These are phyloP conservation scores for Penicillium hesseltinei DNA, from an alignment of 2,329 filamentous ascomycete species.

Conservation along the genomic window DNA sequence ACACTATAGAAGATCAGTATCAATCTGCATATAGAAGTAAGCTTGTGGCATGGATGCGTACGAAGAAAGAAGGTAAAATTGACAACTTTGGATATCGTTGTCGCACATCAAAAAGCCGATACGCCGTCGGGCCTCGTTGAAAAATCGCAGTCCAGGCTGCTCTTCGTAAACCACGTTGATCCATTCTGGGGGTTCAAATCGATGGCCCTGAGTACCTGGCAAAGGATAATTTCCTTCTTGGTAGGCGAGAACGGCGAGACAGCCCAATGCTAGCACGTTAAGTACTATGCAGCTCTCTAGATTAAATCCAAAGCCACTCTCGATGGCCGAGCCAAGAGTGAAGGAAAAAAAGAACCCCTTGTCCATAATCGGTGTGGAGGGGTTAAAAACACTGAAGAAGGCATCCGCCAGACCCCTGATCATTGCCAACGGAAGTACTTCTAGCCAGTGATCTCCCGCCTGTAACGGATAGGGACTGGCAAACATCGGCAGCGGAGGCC, in stretches of 20 bases:
- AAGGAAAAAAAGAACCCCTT: conserved; percentile 52
- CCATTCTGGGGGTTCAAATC: conserved; percentile 41
- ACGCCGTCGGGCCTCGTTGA: conserved; percentile 54
- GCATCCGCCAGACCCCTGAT: conserved; percentile 54
- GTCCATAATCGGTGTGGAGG: conserved; percentile 53
- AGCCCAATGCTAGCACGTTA: conserved; percentile 53
- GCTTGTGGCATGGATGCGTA: conserved; percentile 19
- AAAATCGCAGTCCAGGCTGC: conserved; percentile 51
- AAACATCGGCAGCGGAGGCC: conserved; percentile 46
- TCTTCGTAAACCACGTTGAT: conserved; percentile 40
- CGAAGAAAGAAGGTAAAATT: conserved; percentile 54
- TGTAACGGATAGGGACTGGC: conserved; percentile 38
- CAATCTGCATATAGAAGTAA: background rate
- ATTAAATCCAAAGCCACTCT: conserved; percentile 52
- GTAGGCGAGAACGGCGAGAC: conserved; percentile 50
- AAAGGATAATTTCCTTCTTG: conserved; percentile 51
- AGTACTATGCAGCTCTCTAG: conserved; percentile 54
- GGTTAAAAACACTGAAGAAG: conserved; percentile 56
- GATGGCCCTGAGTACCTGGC: conserved; percentile 36
- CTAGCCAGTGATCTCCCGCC: conserved; percentile 45
- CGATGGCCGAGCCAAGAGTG: conserved; percentile 50
- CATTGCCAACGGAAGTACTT: conserved; percentile 48
- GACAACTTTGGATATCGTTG: conserved; percentile 51
- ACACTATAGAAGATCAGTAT: conserved; percentile 28
- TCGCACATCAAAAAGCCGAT: conserved; percentile 54